These are phyloP conservation scores for Alternaria sp. DNA, from an alignment of 2,329 filamentous ascomycete genomes.

Conservation along the genomic window DNA sequence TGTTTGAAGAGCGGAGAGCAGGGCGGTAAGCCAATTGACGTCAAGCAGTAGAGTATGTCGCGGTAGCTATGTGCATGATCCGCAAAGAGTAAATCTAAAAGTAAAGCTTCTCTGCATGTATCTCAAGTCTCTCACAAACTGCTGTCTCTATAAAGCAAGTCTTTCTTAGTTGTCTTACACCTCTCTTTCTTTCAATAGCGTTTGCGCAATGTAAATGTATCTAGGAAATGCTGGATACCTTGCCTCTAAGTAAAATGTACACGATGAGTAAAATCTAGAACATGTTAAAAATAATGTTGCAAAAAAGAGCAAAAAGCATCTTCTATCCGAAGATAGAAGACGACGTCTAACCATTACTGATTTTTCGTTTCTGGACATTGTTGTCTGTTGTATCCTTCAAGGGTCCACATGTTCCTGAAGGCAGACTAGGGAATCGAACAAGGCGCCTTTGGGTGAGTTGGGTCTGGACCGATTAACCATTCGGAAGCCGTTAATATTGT, in stretches of 20 bases:
- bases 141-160: not conserved
- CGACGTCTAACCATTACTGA: not conserved
- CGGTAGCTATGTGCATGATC: not conserved
- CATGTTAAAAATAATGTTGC: not conserved
- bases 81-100: not conserved
- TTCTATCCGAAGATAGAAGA: not conserved
- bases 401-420: not conserved
- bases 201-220: not conserved
- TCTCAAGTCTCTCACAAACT: not conserved
- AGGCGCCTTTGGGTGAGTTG: not conserved
- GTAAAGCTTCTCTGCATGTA: not conserved
- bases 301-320: not conserved
- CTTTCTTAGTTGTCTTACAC: no score
- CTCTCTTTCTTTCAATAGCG: not conserved
- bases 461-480: slow-evolving; percentile 4
- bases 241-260: not conserved
- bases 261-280: not conserved
- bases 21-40: slow-evolving; percentile 40
- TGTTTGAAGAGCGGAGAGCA: slow-evolving; percentile 51
- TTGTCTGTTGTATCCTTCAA: not conserved
- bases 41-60: slow-evolving; percentile 11
- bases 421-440: not conserved
- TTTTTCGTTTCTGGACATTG: not conserved
- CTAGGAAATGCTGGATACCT: not conserved
- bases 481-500: not conserved